phyloP scores from a whole-genome alignment of 2,329 filamentous ascomycete species.

The Alternaria longipes region DNA sequence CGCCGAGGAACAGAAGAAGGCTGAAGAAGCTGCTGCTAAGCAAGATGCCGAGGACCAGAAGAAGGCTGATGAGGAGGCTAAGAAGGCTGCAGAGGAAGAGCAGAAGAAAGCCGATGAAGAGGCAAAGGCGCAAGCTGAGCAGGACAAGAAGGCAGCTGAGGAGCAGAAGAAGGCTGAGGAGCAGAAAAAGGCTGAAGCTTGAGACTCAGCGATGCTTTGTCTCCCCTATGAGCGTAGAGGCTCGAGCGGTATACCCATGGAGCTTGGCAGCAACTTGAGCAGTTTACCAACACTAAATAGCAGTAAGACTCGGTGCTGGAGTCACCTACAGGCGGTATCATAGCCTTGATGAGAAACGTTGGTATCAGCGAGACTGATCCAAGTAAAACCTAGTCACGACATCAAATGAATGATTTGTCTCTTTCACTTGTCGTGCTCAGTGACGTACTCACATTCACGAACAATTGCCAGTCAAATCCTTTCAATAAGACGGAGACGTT shows the following conservation, averaged over 20 bases:
- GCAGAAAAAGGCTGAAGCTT: not conserved
- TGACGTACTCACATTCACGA: not conserved
- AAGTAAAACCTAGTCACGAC: constrained; percentile 14
- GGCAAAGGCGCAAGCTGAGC: constrained; percentile 2
- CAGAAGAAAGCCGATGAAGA: constrained; percentile 2
- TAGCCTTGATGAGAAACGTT: not conserved
- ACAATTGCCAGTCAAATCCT: not conserved
- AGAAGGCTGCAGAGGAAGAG: constrained; percentile 1
- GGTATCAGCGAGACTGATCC: constrained; percentile 31
- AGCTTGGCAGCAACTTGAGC: not conserved
- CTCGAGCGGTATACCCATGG: not conserved
- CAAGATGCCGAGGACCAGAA: constrained; percentile 6
- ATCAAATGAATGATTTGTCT: constrained; percentile 6
- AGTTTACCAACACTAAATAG: not conserved
- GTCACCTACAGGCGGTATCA: not conserved
- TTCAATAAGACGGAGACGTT: not conserved
- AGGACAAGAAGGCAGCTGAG: constrained; percentile 4
- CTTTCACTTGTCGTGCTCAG: not conserved
- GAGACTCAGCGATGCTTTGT: not conserved
- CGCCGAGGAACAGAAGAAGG: constrained; percentile 4
- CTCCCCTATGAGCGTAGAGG: not conserved
- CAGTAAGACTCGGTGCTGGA: not conserved
- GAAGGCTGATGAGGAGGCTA: constrained; percentile 3
- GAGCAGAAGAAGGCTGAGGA: not conserved
- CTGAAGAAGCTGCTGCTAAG: constrained; percentile 1